Percentiles rank a stretch among this genome's conserved stretches.
phyloP scores from a whole-genome alignment of 73 alveolate genomes.

The Vitrella brassicaformis region DNA sequence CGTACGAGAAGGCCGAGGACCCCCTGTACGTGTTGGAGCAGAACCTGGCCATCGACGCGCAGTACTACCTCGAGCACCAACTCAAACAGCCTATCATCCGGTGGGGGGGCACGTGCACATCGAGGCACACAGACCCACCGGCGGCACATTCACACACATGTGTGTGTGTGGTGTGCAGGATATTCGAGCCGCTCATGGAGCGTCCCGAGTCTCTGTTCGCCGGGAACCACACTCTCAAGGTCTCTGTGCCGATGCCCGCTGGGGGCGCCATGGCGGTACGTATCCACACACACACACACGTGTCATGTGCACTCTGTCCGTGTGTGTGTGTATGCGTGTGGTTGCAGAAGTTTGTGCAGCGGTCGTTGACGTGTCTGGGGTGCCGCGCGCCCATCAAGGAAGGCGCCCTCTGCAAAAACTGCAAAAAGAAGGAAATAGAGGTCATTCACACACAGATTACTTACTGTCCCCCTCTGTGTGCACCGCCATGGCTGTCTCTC shows the following conservation, averaged over 20 bases:
- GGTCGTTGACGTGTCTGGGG: conserved; percentile 30
- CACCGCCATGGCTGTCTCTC: not conserved
- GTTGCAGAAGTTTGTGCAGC: conserved; percentile 16
- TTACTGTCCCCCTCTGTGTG: not conserved
- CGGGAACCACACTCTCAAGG: conserved; percentile 26
- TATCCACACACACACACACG: not conserved
- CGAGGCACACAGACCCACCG: not conserved
- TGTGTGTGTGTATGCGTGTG: not conserved
- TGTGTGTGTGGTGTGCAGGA: not conserved
- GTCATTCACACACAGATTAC: not conserved
- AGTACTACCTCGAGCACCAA: conserved; percentile 90
- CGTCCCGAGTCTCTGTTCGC: not conserved
- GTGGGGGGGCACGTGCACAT: not conserved
- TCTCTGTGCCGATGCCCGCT: conserved; percentile 12
- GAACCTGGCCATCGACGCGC: conserved; percentile 90
- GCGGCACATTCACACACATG: not conserved
- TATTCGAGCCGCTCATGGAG: not conserved
- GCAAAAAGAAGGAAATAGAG: conserved; percentile 4
- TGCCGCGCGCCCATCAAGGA: conserved; percentile 6
- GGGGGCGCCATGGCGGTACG: conserved; percentile 1
- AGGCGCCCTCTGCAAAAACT: conserved; percentile 20
- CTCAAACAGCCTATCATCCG: conserved; percentile 76
- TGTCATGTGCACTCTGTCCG: not conserved
- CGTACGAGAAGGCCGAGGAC: conserved; percentile 95
- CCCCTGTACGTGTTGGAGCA: conserved; percentile 94